Conservation (phyloP, 1,284 basidiomycete genomes). For the Austroboletus novae-zelandiae region DNA sequence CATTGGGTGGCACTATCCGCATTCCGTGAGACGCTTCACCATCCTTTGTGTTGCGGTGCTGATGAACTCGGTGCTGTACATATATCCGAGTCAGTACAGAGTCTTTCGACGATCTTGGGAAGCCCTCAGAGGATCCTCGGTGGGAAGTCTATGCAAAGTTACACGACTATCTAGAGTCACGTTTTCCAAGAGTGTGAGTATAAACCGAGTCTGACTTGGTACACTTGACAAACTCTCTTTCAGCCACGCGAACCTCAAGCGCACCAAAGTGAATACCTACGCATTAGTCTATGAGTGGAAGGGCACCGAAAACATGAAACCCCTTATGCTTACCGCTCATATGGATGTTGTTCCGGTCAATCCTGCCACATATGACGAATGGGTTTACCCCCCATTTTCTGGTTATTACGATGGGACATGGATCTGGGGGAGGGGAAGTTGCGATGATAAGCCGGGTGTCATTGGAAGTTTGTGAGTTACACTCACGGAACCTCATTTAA, state of each 20-base stretch:
- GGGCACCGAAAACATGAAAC: conserved; percentile 58
- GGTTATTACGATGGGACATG: conserved; percentile 47
- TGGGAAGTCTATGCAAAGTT: conserved; percentile 44
- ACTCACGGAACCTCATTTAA: neutral
- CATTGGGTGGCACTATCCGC: conserved; percentile 41
- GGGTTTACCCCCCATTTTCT: conserved; percentile 52
- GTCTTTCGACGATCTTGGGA: conserved; percentile 41
- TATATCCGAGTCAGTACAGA: conserved; percentile 27
- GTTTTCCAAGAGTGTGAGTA: conserved; percentile 42
- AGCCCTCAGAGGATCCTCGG: conserved; percentile 42
- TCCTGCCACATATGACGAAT: conserved; percentile 46
- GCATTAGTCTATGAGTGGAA: conserved; percentile 63
- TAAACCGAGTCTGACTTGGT: neutral
- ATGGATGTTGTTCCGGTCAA: conserved; percentile 63
- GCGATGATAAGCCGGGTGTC: conserved; percentile 62
- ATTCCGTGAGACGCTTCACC: conserved; percentile 38
- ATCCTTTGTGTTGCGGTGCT: neutral
- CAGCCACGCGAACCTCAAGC: conserved; percentile 46
- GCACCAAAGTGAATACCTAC: conserved; percentile 57
- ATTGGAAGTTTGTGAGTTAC: conserved; percentile 54
- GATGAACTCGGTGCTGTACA: neutral
- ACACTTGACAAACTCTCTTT: neutral
- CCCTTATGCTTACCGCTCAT: conserved; percentile 58
- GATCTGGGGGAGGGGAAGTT: conserved; percentile 64
- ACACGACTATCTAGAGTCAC: conserved; percentile 41